Conservation (phyloP, 345 rosid genomes). For the Bruguiera gymnorhiza region DNA sequence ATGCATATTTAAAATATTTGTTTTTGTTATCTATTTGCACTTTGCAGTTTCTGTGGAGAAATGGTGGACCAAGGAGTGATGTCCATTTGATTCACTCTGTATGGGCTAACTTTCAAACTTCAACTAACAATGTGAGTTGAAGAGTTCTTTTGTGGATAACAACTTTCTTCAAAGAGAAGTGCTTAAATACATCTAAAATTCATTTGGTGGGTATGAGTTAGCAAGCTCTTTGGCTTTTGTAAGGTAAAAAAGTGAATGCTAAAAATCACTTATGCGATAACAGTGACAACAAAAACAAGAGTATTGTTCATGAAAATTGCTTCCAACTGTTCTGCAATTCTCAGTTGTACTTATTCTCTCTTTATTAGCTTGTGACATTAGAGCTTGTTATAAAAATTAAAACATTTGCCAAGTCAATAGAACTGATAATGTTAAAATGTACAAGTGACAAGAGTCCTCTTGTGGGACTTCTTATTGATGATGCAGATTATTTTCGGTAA, state of each 20-base stretch:
- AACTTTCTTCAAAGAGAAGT: background rate
- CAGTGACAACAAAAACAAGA: background rate
- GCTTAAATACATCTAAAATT: background rate
- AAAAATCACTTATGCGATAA: background rate
- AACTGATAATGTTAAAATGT: too few species aligned
- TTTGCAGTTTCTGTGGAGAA: conserved; percentile 82
- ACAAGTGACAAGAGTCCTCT: background rate
- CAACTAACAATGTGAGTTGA: conserved; percentile 76
- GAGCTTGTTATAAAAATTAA: too few species aligned
- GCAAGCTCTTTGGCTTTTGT: background rate
- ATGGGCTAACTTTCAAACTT: conserved; percentile 98
- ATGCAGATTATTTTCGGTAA: conserved; percentile 88
- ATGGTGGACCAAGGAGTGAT: conserved; percentile 66
- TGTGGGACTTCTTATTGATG: conserved; percentile 12
- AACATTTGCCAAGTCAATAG: too few species aligned
- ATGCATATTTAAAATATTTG: background rate
- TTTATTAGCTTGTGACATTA: too few species aligned
- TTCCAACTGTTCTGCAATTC: background rate
- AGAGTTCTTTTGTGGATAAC: conserved; percentile 5
- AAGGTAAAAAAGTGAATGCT: background rate
- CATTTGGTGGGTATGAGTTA: background rate
- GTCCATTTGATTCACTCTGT: conserved; percentile 69
- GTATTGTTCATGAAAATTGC: background rate
- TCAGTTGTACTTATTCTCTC: too few species aligned
- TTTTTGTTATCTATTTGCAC: conserved; percentile 7